Conservation (phyloP, 768 basidiomycete genomes). For the Multifurca ochricompacta region DNA sequence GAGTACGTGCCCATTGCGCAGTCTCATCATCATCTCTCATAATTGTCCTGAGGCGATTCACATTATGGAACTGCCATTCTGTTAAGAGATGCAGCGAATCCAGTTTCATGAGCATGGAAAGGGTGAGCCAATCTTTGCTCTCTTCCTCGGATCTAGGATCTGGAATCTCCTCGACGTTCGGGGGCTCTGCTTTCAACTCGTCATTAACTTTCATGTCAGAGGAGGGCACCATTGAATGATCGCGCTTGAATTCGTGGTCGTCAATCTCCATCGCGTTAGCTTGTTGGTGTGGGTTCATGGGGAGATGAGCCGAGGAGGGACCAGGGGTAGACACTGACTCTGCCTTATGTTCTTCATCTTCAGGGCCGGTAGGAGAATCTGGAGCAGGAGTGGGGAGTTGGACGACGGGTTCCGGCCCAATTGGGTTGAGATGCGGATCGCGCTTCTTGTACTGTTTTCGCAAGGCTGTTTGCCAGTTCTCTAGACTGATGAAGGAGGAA, state of each 20-base stretch:
- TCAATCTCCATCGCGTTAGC: not conserved
- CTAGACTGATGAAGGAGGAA: slow-evolving; percentile 36
- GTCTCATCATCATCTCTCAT: slow-evolving; percentile 78
- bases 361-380: slow-evolving; percentile 19
- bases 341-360: slow-evolving; percentile 21
- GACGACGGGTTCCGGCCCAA: slow-evolving; percentile 49
- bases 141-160: slow-evolving; percentile 27
- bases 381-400: slow-evolving; percentile 21
- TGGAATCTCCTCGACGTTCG: slow-evolving; percentile 6
- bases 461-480: slow-evolving; percentile 73
- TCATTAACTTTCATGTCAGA: not conserved
- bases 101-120: slow-evolving; percentile 64
- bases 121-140: slow-evolving; percentile 59
- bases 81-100: slow-evolving; percentile 63
- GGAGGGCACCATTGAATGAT: not conserved
- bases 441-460: slow-evolving; percentile 73
- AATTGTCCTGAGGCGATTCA: slow-evolving; percentile 53
- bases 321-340: slow-evolving; percentile 8
- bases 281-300: not conserved
- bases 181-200: slow-evolving; percentile 7
- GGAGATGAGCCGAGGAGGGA: not conserved
- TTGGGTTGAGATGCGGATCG: slow-evolving; percentile 60
- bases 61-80: slow-evolving; percentile 87
- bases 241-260: not conserved
- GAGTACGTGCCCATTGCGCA: slow-evolving; percentile 61